phyloP scores from a whole-genome alignment of 2,329 filamentous ascomycete genomes.

The Colletotrichum costaricense region DNA sequence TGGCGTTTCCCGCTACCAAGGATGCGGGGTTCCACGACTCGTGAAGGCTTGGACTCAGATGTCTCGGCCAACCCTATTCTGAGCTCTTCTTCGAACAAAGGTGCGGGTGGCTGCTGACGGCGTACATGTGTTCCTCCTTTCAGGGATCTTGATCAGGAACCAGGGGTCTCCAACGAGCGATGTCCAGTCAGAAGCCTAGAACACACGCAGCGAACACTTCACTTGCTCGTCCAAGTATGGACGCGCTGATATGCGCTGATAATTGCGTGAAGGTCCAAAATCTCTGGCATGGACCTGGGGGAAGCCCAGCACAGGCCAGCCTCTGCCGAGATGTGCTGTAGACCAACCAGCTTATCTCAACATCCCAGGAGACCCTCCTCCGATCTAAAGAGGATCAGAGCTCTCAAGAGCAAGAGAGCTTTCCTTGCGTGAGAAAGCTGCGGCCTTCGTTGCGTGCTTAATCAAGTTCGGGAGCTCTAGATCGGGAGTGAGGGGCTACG shows the following conservation, averaged over 20 bases:
- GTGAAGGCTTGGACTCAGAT: not conserved
- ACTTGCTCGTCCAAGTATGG: not conserved
- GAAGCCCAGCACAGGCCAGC: not conserved
- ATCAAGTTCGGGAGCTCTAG: not conserved
- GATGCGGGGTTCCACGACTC: not conserved
- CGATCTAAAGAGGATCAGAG: too few species aligned
- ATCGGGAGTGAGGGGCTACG: not conserved
- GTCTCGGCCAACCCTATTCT: conserved; percentile 16
- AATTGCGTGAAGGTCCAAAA: not conserved
- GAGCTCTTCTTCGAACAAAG: not conserved
- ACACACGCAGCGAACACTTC: not conserved
- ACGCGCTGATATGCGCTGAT: not conserved
- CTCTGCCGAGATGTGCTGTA: conserved; percentile 15
- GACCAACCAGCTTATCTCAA: conserved; percentile 15
- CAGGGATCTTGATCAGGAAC: not conserved
- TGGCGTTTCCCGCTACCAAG: not conserved
- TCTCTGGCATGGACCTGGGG: not conserved
- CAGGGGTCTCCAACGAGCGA: not conserved
- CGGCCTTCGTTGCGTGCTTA: not conserved
- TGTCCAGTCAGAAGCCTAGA: not conserved
- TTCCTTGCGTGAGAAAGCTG: not conserved
- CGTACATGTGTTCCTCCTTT: not conserved
- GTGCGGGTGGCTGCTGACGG: conserved; percentile 1
- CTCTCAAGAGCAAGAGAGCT: not conserved
- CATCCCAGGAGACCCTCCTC: too few species aligned